Base-by-base conservation (phyloP, 2,329 filamentous ascomycete genomes). In the Pseudogymnoascus sp. region DNA sequence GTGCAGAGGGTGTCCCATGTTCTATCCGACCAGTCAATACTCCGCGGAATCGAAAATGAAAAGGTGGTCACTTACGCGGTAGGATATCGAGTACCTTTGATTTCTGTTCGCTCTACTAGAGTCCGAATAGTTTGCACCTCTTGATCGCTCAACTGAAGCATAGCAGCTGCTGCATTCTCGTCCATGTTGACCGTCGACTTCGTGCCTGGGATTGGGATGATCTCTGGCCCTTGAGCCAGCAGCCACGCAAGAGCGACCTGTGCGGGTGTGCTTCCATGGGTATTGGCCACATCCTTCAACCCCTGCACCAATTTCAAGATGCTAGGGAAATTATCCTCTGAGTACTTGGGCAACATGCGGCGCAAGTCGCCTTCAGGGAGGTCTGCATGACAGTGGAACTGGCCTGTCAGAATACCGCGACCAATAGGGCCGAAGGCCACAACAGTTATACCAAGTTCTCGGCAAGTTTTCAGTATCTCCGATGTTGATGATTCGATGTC, bases 201-300 rank as follows among this genome's bases (percentile, higher is more conserved):
- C 29, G 62, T 64, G 7, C 63, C 63, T 21, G 63, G 63, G 29
- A 64, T 64, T 14, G 62, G 63, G 23, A 64, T 34, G 6, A 63
- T 39, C 11, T 42, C 39, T 60, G 54, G 51, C 16, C 64, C 64
- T 31, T 65, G 64, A 5, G 47, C 54, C 45, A 71, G 45, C 16
- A 81, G 71, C 81, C 81, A 84, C 10, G 77, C 78, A 14, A 84
- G 66, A 10, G 79, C 79, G 31, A 83, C 70, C 71, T 83, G 80
- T 3, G 74, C 75, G 2, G 76, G 66, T 1, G 78, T 80, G 39
- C 72, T 74, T 1, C 74, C 73, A 70, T 82, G 82, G 66, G 70
- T 71, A 64, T 71, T 64, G 0, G 80, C 79, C 10, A 83, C 64
- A 14, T 71, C 70, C 66, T 77, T 71, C 3, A 83, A 62, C 63